Conservation (phyloP, 179 eudicot species). For the Heliamphora pulchella region DNA sequence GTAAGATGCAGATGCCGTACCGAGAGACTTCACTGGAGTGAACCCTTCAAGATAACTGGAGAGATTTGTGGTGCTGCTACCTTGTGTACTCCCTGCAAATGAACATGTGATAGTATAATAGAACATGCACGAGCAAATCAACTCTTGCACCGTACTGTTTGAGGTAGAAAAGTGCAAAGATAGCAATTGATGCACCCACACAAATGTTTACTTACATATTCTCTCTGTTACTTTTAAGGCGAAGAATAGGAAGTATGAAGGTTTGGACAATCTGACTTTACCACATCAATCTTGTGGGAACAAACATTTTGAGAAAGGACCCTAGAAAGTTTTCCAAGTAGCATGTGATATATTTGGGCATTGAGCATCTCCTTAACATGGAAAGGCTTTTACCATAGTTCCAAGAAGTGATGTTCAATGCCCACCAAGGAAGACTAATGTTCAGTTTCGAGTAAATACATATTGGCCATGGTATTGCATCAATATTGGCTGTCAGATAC, state of each 20-base stretch:
- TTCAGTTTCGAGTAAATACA: neutral
- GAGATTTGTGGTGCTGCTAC: slow-evolving; percentile 34
- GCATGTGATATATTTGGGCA: neutral
- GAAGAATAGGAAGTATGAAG: neutral
- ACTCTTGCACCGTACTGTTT: neutral
- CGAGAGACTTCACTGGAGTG: slow-evolving; percentile 87
- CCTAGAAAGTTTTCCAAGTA: neutral
- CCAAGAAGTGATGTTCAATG: neutral
- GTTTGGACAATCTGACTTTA: neutral
- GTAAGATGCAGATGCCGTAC: slow-evolving; percentile 77
- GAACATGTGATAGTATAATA: neutral
- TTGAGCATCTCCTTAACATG: neutral
- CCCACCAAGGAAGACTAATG: neutral
- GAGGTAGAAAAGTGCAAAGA: neutral
- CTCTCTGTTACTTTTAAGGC: neutral
- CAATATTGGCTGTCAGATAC: neutral
- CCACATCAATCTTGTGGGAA: neutral
- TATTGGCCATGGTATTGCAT: neutral
- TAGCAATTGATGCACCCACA: neutral
- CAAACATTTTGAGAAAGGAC: neutral
- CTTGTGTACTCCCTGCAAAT: slow-evolving; percentile 57
- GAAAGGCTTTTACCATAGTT: neutral
- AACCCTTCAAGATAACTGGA: slow-evolving; percentile 76
- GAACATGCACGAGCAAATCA: neutral
- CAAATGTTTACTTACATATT: neutral